These are phyloP conservation scores for Gnomoniopsis sp. DNA, from an alignment of 2,329 filamentous ascomycete genomes.

Conservation along the genomic window DNA sequence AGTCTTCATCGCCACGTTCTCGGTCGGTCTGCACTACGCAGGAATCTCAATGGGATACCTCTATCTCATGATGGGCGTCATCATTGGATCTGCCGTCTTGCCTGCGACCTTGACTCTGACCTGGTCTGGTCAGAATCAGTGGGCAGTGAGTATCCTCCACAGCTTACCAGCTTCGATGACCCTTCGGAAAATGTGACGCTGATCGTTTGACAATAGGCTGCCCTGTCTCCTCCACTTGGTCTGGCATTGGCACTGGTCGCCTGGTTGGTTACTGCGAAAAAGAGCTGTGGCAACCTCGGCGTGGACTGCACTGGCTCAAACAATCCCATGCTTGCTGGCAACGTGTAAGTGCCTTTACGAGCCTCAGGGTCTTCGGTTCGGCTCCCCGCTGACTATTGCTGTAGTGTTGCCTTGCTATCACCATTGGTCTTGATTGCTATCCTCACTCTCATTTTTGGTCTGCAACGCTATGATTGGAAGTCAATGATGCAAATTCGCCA, in stretches of 20 bases:
- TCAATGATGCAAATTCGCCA: conserved; percentile 77
- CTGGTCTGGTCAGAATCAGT: conserved; percentile 77
- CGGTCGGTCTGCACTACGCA: conserved; percentile 69
- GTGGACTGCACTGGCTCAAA: conserved; percentile 80
- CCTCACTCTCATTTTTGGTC: conserved; percentile 67
- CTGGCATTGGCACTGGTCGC: conserved; percentile 66
- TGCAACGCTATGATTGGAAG: conserved; percentile 80
- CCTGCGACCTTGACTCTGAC: conserved; percentile 77
- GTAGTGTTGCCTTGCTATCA: conserved; percentile 65
- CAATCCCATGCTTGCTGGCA: conserved; percentile 83
- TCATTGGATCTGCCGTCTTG: conserved; percentile 81
- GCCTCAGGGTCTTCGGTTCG: neutral
- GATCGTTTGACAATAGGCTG: conserved; percentile 38
- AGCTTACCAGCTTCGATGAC: neutral
- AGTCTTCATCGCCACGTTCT: conserved; percentile 72
- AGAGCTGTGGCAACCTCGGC: conserved; percentile 63
- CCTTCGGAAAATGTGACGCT: neutral
- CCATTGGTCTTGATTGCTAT: conserved; percentile 72
- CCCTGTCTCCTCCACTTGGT: conserved; percentile 66
- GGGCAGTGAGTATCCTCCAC: conserved; percentile 40
- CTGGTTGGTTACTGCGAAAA: conserved; percentile 75
- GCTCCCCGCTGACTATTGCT: neutral
- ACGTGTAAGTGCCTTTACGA: conserved; percentile 45
- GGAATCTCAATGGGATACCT: conserved; percentile 86
- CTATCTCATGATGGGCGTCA: conserved; percentile 87